These are phyloP conservation scores for Karstenula rhodostoma DNA, from an alignment of 2,329 filamentous ascomycete genomes.

Conservation along the genomic window DNA sequence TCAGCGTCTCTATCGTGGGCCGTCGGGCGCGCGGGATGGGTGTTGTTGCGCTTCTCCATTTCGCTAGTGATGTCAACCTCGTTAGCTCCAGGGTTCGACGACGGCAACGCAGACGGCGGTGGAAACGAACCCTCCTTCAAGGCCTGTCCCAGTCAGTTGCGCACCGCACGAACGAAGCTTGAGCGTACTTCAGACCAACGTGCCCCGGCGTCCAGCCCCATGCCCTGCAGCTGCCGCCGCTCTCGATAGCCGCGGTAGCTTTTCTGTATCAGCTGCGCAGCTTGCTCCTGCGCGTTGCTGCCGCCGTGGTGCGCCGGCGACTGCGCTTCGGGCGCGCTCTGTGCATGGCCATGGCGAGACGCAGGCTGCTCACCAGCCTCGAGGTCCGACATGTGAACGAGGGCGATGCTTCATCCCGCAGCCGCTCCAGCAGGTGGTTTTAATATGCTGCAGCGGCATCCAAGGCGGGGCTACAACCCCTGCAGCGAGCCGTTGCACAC, in stretches of 20 bases:
- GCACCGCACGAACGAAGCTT: slow-evolving; percentile 16
- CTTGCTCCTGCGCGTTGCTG: slow-evolving; percentile 35
- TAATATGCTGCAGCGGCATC: slow-evolving; percentile 3
- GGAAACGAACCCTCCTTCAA: slow-evolving; percentile 57
- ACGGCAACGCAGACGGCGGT: slow-evolving; percentile 13
- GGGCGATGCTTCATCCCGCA: neutral
- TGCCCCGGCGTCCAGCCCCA: slow-evolving; percentile 72
- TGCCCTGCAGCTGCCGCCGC: slow-evolving; percentile 73
- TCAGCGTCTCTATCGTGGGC: slow-evolving; percentile 27
- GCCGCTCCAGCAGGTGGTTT: slow-evolving; percentile 1
- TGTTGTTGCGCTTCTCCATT: slow-evolving; percentile 61
- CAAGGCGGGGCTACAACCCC: neutral
- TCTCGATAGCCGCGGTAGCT: slow-evolving; percentile 80
- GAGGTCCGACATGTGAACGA: slow-evolving; percentile 12
- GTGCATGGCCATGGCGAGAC: neutral
- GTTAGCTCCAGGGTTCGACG: slow-evolving; percentile 35
- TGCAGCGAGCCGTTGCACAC: neutral
- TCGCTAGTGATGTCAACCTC: slow-evolving; percentile 48
- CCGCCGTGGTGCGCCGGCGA: neutral
- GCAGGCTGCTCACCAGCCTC: slow-evolving; percentile 11
- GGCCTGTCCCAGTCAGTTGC: slow-evolving; percentile 45
- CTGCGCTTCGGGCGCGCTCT: slow-evolving; percentile 5
- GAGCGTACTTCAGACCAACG: slow-evolving; percentile 71
- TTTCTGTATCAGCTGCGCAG: slow-evolving; percentile 56
- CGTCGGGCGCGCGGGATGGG: slow-evolving; percentile 53